Base-by-base conservation (phyloP, 352 stramenopile genomes). In the Phytophthora uliginosa region DNA sequence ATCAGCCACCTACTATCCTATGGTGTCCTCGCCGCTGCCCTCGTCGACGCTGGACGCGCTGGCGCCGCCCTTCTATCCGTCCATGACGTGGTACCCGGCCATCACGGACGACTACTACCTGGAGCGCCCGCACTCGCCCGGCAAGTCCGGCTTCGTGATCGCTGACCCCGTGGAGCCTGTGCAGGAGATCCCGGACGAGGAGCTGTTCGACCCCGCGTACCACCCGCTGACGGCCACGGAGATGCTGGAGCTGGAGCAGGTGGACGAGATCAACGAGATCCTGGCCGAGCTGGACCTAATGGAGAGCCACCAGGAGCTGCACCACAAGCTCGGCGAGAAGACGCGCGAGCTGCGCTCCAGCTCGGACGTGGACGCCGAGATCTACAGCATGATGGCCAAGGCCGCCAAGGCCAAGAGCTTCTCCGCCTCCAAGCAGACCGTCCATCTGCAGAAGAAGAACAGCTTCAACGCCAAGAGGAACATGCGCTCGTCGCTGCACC, bases 241-340 rank as follows among this genome's bases (percentile, higher is more conserved):
- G 50, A 81, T 93, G 51, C 65, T 71, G 33, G 88, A 95, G 55
- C 69, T 95, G 62, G 88, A 93, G 61, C 84, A 93, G 70, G 81
- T 95, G 55, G 88, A 95, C 56, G 85, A 93, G 75, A 79, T 95
- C 55, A 95, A 95, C 62, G 84, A 84, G 66, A 84, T 95, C 62
- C 76, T 95, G 48, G 88, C 86, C 13, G 88, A 95, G 70, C 66
- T 95, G 65, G 88, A 93, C 18, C 65, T 95, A 56, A 86, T 95
- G 83, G 88, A 95, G 74, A 89, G 78, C 34, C 88, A 91, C 66
- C 74, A 95, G 61, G 88, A 95, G 61, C 71, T 92, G 56, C 82
- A 89, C 64, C 69, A 85, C 69, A 82, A 86, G 66, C 70, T 90
- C 24, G 76, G 66, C 51, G 75, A 91, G 71, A 85, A 85, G 66